Percentiles rank a stretch among this genome's conserved stretches.
Conservation (phyloP, 1,139 yeast species). For the Hyphopichia khmerensis region DNA sequence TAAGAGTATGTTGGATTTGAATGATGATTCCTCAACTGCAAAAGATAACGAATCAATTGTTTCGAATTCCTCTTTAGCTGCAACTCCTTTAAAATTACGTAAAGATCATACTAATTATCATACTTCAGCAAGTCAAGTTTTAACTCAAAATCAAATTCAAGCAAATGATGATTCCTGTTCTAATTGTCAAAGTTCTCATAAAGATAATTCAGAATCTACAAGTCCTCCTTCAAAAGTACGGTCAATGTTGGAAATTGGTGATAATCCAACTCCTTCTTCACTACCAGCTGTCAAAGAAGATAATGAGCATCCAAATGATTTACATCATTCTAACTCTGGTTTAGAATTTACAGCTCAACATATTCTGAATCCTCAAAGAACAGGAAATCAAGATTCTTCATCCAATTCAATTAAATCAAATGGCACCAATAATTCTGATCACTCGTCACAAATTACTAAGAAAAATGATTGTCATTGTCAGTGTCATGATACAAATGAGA, state of each 20-base stretch:
- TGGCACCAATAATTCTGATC: not conserved
- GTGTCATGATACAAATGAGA: not conserved
- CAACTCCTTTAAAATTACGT: slow-evolving; percentile 11
- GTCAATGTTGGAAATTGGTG: slow-evolving; percentile 13
- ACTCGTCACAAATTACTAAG: not conserved
- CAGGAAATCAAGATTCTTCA: not conserved
- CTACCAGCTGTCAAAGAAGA: slow-evolving; percentile 25
- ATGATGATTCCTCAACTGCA: slow-evolving; percentile 5
- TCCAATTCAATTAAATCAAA: not conserved
- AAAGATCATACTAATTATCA: slow-evolving; percentile 6
- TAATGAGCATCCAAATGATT: slow-evolving; percentile 4
- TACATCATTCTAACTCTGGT: not conserved
- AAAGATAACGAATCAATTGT: slow-evolving; percentile 21
- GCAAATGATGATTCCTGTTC: not conserved
- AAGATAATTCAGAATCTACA: not conserved
- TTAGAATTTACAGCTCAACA: slow-evolving; percentile 1
- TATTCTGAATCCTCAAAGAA: too few species aligned
- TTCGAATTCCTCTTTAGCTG: slow-evolving; percentile 29
- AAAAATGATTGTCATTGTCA: not conserved
- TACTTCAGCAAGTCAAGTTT: slow-evolving; percentile 3
- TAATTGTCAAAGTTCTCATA: not conserved
- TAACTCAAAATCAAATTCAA: slow-evolving; percentile 1
- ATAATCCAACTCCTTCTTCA: slow-evolving; percentile 3
- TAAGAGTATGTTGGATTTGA: slow-evolving; percentile 43
- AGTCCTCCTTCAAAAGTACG: slow-evolving; percentile 6